Evolutionary conservation across 2,329 filamentous ascomycete genomes (phyloP), one percentile per base, ranked within the genome.

Genomic region (Cordyceps fumosorosea): DNA sequence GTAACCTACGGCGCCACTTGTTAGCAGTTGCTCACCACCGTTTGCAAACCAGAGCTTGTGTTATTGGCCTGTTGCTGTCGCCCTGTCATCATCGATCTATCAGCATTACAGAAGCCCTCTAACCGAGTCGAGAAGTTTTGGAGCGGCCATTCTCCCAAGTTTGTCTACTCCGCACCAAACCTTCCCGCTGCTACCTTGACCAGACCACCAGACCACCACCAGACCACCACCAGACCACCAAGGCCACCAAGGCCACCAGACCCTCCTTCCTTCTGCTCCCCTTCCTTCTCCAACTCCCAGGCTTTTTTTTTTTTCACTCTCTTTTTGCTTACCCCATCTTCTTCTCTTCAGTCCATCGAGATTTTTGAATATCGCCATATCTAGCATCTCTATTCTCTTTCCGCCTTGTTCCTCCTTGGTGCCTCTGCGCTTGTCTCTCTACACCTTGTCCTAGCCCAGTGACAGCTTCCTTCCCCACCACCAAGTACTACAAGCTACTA

Each of bases 201-300:
- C 29, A 42, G 40, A 44, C 34, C 34, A 37, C 34, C 34, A 14
- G 34, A 37, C 34, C 34, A 37, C 34, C 34, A 37, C 11, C 59
- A 37, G n/a, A n/a, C n/a, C n/a, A 44, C 34, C 34, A 37, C 34
- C 34, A 14, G 34, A 37, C 34, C 34, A 37, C 34, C 34, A 37
- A n/a, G n/a, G n/a, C n/a, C n/a, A n/a, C n/a, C n/a, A n/a, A 16
- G 26, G 20, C 37, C 37, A 12, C 37, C 37, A 47, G 37, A 34
- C 16, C 16, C 26, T 40, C 20, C 22, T 20, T 20, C 34, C 45
- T 53, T 14, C 37, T 26, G 3, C 26, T 47, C 29, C 26, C 55
- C 50, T 44, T 58, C 32, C 42, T 62, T 54, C 60, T 62, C 59
- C 59, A 62, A 57, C 62, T 32, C 53, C 59, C 44, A 42, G 48